Conservation (phyloP, 495 filamentous ascomycete genomes). For the Podospora pseudocomata region DNA sequence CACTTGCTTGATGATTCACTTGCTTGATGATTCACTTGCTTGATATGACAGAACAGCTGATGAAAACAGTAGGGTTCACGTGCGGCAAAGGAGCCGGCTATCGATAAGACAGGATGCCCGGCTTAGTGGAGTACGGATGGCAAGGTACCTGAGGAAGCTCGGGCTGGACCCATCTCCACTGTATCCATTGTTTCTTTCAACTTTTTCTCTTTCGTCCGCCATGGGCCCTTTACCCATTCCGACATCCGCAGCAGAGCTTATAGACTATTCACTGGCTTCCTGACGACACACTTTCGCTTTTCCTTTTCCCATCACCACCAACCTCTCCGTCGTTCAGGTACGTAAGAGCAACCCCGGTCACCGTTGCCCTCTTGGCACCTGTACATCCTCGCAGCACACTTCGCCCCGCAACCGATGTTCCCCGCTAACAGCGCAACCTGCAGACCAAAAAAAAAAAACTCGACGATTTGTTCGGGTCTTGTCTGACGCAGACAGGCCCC, state of each 20-base stretch:
- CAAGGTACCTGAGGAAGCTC: constrained; percentile 21
- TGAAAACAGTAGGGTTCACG: not conserved
- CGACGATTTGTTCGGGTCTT: constrained; percentile 20
- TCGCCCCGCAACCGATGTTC: constrained; percentile 23
- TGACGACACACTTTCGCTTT: not conserved
- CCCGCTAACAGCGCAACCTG: constrained; percentile 30
- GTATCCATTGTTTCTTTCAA: constrained; percentile 28
- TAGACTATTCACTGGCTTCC: not conserved
- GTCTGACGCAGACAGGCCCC: constrained; percentile 21
- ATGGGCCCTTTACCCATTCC: constrained; percentile 19
- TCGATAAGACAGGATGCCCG: constrained; percentile 15
- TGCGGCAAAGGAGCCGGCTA: not conserved
- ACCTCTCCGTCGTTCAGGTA: constrained; percentile 6
- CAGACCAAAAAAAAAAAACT: constrained; percentile 23
- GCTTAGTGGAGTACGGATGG: constrained; percentile 9
- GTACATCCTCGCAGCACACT: not conserved
- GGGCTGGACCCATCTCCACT: constrained; percentile 28
- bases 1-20: too few relatives aligned
- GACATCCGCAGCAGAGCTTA: constrained; percentile 11
- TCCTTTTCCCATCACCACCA: not conserved
- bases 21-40: too few relatives aligned
- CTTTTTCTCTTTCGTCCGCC: constrained; percentile 26
- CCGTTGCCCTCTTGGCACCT: constrained; percentile 3
- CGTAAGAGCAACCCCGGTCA: constrained; percentile 8
- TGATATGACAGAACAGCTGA: too few relatives aligned